Percentiles rank a stretch among this genome's conserved stretches.
These are phyloP conservation scores for Achaetomium macrosporum DNA, from an alignment of 2,329 filamentous ascomycete genomes.

Conservation along the genomic window DNA sequence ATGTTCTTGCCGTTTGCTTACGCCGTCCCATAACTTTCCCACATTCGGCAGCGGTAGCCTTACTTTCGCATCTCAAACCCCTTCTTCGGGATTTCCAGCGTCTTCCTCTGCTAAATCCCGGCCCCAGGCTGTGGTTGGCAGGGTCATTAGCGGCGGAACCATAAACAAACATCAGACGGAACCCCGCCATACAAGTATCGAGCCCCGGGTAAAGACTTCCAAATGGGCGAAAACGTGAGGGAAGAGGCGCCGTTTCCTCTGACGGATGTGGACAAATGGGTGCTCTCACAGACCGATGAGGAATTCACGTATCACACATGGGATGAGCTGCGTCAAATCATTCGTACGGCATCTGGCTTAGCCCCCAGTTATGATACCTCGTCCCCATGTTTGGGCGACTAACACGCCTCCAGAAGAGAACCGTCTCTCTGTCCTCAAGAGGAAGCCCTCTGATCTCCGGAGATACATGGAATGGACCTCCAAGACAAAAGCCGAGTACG, in stretches of 20 bases:
- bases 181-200: constrained; percentile 4
- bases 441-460: constrained; percentile 73
- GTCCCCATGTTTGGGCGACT: not conserved
- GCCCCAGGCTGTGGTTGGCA: not conserved
- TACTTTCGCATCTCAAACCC: not conserved
- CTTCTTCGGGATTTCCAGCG: not conserved
- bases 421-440: constrained; percentile 67
- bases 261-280: constrained; percentile 52
- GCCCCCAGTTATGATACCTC: not conserved
- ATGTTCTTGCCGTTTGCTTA: not conserved
- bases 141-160: constrained; percentile 9
- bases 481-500: constrained; percentile 64
- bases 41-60: not conserved
- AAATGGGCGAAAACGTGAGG: constrained; percentile 22
- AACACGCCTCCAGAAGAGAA: constrained; percentile 40
- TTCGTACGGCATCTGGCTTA: constrained; percentile 41
- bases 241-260: constrained; percentile 52
- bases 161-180: constrained; percentile 7
- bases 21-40: not conserved
- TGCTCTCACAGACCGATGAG: constrained; percentile 60
- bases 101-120: not conserved
- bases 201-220: constrained; percentile 17
- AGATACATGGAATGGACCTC: constrained; percentile 74
- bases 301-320: constrained; percentile 67
- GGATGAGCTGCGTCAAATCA: constrained; percentile 64